Evolutionary conservation across 2,329 filamentous ascomycete species (phyloP), one percentile per base, ranked within the genome.

Genomic region (Cordyceps javanica): DNA sequence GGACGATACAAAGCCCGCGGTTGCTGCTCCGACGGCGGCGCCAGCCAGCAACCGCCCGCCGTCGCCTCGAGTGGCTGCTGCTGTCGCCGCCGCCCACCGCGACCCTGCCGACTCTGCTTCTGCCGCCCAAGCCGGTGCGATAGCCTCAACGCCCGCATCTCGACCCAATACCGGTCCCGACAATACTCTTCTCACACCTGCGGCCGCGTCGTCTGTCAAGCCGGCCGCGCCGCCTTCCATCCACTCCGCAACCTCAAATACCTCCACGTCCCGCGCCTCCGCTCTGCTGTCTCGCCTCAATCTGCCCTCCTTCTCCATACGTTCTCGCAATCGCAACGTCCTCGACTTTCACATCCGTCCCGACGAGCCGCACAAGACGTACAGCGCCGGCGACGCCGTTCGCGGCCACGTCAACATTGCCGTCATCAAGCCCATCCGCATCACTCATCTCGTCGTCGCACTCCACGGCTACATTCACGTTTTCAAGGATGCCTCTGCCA

Each of bases 381-480:
- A 92, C 71, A 78, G 77, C 26, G 87, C 88, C 4, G 89, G 89
- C 60, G 89, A 93, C 67, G 75, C 85, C 62, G 87, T 94, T 48
- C 82, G 81, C 59, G 90, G 90, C 55, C 82, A 82, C 62, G 88
- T 93, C 49, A 78, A 90, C 60, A 75, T 93, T 64, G 87, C 84
- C 58, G 81, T 91, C 36, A 76, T 88, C 65, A 91, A 91, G 70
- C 86, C 89, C 19, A 74, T 91, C 61, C 81, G 88, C 64, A 83
- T 94, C 65, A 93, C 90, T 8, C 90, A 94, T 73, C 77, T 94
- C 50, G 89, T 88, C 11, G 87, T 93, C 61, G 83, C 85, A 60
- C 75, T 94, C 55, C 88, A 91, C 69, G 90, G 90, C 60, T 91
- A 86, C 69, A 88, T 90, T 57, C 86, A 89, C 67, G 88, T 92